phyloP scores from a whole-genome alignment of 768 basidiomycete genomes.

The Tricholomella constricta region DNA sequence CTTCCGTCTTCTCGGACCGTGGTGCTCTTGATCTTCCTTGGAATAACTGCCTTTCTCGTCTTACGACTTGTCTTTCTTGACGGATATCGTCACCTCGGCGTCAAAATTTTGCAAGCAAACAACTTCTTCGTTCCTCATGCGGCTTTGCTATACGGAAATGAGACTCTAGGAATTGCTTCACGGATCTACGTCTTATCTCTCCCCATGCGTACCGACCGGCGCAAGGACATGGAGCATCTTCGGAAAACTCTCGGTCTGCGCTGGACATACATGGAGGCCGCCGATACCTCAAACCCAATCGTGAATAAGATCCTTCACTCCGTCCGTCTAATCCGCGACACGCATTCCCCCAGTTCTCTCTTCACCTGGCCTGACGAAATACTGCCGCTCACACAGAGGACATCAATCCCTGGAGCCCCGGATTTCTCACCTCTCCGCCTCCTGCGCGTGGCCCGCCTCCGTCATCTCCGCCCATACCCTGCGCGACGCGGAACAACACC shows the following conservation, averaged over 20 bases:
- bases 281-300: constrained; percentile 37
- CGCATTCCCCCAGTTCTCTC: neutral
- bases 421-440: constrained; percentile 10
- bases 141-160: neutral
- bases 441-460: neutral
- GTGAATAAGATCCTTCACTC: constrained; percentile 44
- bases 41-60: neutral
- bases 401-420: constrained; percentile 28
- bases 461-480: constrained; percentile 13
- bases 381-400: constrained; percentile 21
- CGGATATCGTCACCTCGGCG: neutral
- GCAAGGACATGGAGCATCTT: constrained; percentile 57
- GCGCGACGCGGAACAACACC: constrained; percentile 32
- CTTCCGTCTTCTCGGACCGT: constrained; percentile 3
- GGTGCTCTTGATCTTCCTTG: neutral
- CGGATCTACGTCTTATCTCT: constrained; percentile 63
- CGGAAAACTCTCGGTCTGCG: constrained; percentile 44
- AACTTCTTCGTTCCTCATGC: neutral
- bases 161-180: constrained; percentile 40
- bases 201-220: constrained; percentile 54
- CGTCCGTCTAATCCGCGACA: constrained; percentile 37
- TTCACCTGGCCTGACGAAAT: constrained; percentile 26
- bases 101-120: neutral
- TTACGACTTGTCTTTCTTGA: constrained; percentile 1
- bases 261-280: constrained; percentile 59